Evolutionary conservation across 208 protist species (phyloP), one percentile per base, ranked within the genome.

Genomic region (Porcisia deanei): DNA sequence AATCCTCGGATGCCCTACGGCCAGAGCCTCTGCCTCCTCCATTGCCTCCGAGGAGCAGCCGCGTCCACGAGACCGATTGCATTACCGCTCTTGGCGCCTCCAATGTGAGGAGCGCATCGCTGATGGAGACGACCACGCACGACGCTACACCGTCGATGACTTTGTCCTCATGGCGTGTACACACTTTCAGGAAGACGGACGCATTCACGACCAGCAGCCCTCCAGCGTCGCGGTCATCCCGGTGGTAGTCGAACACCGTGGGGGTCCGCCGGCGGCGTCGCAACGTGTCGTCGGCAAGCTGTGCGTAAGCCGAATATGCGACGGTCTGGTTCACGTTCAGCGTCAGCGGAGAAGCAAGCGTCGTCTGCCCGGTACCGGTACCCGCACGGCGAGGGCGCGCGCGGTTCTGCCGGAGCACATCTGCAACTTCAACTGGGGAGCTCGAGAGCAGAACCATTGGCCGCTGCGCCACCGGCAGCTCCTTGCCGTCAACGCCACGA

Each of bases 111-210:
- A 96, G 79, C 34, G 83, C 81, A 71, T 93, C 87, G 3, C 87
- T 91, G 58, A 96, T 83, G 79, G 85, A 86, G 25, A 96, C 87
- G 37, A 96, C 82, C 61, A 85, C 90, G 80, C 92, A 96, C 37
- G 67, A 41, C 34, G 53, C 37, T 41, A 6, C 63, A 20, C 70
- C 43, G 18, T 49, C 49, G 74, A 14, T 22, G 20, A 18, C 43
- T 18, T 12, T 9, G 34, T 54, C 16, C 2, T 55, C 69, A 67
- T 71, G 68, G 1, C 81, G 79, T 6, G 87, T 79, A 74, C 91
- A 96, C 45, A 94, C 69, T 75, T 89, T 88, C 70, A 96, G 70
- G 66, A 93, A 88, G 7, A 96, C 87, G 1, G 92, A 94, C 2
- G 88, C 92, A 64, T 96, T 96, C 55, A 94, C 82, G 0, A 82